Evolutionary conservation across 352 stramenopile species (phyloP), one percentile per base, ranked within the genome.

Genomic region (Blastocystis sp.): DNA sequence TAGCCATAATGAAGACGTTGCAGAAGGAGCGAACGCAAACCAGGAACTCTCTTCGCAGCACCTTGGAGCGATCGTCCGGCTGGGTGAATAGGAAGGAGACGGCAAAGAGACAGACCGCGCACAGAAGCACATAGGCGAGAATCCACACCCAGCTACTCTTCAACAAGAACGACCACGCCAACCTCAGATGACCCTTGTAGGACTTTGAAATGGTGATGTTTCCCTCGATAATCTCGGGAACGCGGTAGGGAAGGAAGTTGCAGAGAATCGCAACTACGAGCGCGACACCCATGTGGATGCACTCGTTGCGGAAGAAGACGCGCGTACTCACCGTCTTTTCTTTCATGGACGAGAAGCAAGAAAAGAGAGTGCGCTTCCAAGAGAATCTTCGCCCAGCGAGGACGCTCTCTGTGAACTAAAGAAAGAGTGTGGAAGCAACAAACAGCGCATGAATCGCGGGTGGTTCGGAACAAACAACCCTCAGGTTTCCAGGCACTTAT

Each of bases 401-500:
- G 28, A 34, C 28, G 28, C 28, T 34, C 28, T 34, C 28, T 34
- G 28, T 34, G 28, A 34, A 34, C 28, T 34, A 34, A 34, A 34
- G 28, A 34, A 34, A 34, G 28, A 34, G 28, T 34, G 28, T 34
- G 28, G 28, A 34, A 34, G 28, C 28, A 34, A 34, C 28, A 34
- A 34, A 34, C 28, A 34, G 28, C 28, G 28, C 28, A 34, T 34
- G 28, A 34, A 34, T 34, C 28, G 28, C 28, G 28, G 28, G 28
- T 34, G 6, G 6, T 57, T 57, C 14, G 14, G 17, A 81, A 81
- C 54, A 84, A 84, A 84, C 74, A 84, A 17, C 10, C 1, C 34
- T 64, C 74, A 84, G 34, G 42, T 57, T 48, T 59, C 66, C 38
- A 43, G 3, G 34, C 74, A 65, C 92, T 95, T 99, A 99, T 94